phyloP scores from a whole-genome alignment of 2,329 filamentous ascomycete species.

The Chalara sp. region DNA sequence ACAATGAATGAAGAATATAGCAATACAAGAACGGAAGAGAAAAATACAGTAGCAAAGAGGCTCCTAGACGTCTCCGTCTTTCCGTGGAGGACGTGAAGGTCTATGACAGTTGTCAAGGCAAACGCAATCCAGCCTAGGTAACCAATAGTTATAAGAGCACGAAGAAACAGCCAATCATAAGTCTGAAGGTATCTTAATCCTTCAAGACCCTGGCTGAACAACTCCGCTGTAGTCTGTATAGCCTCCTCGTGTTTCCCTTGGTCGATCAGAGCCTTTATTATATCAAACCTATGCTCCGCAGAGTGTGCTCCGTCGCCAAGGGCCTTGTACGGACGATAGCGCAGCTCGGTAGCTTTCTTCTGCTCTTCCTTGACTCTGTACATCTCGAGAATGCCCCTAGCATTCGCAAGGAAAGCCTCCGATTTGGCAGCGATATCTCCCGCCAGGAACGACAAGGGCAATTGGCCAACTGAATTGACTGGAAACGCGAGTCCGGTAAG shows the following conservation, averaged over 20 bases:
- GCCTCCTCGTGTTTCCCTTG: constrained; percentile 64
- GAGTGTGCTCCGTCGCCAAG: constrained; percentile 62
- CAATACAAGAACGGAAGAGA: constrained; percentile 67
- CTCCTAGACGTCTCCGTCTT: constrained; percentile 58
- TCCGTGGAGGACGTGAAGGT: constrained; percentile 77
- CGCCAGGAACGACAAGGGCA: constrained; percentile 77
- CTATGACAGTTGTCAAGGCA: constrained; percentile 80
- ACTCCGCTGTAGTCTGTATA: constrained; percentile 67
- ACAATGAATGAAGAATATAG: constrained; percentile 75
- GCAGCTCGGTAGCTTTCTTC: constrained; percentile 69
- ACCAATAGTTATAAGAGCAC: constrained; percentile 79
- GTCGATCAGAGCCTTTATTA: constrained; percentile 63
- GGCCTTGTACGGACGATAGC: constrained; percentile 68
- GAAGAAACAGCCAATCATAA: constrained; percentile 95
- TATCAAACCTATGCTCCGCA: constrained; percentile 58
- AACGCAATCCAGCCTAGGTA: constrained; percentile 96
- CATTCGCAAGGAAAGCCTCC: constrained; percentile 76
- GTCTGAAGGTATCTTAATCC: constrained; percentile 93
- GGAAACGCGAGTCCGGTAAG: constrained; percentile 83
- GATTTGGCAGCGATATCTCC: constrained; percentile 72
- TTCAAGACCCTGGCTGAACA: constrained; percentile 71
- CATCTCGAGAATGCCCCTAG: constrained; percentile 86
- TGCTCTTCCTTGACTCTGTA: constrained; percentile 87
- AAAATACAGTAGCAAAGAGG: constrained; percentile 51
- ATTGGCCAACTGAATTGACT: constrained; percentile 90